phyloP scores from a whole-genome alignment of 129 eudicot genomes.

The Arctium minus region DNA sequence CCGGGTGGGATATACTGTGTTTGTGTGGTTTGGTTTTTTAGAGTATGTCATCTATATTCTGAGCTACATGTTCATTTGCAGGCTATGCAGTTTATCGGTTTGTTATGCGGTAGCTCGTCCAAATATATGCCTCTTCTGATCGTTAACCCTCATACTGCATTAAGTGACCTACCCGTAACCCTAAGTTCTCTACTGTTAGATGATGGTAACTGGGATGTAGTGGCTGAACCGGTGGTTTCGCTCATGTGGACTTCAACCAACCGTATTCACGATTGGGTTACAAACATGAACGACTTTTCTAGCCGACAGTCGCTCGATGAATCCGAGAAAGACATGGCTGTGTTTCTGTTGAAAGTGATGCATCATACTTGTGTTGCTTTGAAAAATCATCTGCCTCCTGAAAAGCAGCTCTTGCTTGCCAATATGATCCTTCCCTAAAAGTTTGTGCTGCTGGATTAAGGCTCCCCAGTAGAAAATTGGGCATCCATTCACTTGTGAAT shows the following conservation, averaged over 20 bases:
- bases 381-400: conserved; percentile 51
- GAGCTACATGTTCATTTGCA: conserved; percentile 27
- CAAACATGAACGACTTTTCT: conserved; percentile 10
- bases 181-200: conserved; percentile 59
- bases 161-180: conserved; percentile 79
- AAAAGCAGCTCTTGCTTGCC: conserved; percentile 74
- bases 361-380: conserved; percentile 55
- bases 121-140: conserved; percentile 78
- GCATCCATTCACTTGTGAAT: not conserved
- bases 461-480: not conserved
- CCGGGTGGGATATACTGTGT: not conserved
- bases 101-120: conserved; percentile 68
- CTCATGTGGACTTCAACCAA: conserved; percentile 57
- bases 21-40: not conserved
- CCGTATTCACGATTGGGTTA: conserved; percentile 52
- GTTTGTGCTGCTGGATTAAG: not conserved
- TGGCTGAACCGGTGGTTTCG: conserved; percentile 55
- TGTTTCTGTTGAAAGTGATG: conserved; percentile 52
- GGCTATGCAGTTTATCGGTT: conserved; percentile 79
- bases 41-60: not conserved
- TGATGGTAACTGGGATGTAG: conserved; percentile 42
- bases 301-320: conserved; percentile 33
- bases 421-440: conserved; percentile 44
- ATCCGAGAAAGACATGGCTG: conserved; percentile 38
- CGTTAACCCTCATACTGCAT: conserved; percentile 43